A percentile compares a stretch with the other conserved stretches of the same genome.
Evolutionary conservation across 306 rosid genomes (phyloP).

Genomic region (Prunus salicina): DNA sequence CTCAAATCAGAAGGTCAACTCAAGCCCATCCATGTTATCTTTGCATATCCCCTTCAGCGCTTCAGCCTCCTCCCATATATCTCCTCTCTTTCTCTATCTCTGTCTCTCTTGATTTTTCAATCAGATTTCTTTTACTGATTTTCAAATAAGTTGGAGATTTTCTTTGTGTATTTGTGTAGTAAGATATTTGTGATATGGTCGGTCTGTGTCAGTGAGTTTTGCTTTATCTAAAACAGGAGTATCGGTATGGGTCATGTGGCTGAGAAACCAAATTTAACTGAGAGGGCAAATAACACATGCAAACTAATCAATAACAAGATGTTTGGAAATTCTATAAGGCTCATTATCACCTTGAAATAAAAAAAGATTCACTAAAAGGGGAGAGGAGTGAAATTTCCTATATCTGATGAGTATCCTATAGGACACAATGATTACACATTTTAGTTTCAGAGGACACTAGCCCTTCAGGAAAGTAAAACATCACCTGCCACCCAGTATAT

Average conservation of each 20-base stretch:
- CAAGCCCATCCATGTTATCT: background rate
- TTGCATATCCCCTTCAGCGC: background rate
- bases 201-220: background rate
- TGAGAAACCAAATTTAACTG: background rate
- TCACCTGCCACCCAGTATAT: slow-evolving; percentile 75
- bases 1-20: background rate
- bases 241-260: background rate
- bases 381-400: background rate
- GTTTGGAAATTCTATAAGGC: background rate
- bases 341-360: background rate
- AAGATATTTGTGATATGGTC: background rate
- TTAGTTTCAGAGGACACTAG: slow-evolving; percentile 8
- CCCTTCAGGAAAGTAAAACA: slow-evolving; percentile 23
- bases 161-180: background rate
- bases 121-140: background rate
- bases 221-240: background rate
- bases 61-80: background rate
- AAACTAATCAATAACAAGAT: background rate
- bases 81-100: background rate
- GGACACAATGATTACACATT: background rate
- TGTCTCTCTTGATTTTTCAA: background rate
- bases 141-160: background rate
- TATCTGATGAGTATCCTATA: background rate
- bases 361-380: background rate
- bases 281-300: background rate